These are phyloP conservation scores for Waltergamsia citrina DNA, from an alignment of 2,329 filamentous ascomycete genomes.

Conservation along the genomic window DNA sequence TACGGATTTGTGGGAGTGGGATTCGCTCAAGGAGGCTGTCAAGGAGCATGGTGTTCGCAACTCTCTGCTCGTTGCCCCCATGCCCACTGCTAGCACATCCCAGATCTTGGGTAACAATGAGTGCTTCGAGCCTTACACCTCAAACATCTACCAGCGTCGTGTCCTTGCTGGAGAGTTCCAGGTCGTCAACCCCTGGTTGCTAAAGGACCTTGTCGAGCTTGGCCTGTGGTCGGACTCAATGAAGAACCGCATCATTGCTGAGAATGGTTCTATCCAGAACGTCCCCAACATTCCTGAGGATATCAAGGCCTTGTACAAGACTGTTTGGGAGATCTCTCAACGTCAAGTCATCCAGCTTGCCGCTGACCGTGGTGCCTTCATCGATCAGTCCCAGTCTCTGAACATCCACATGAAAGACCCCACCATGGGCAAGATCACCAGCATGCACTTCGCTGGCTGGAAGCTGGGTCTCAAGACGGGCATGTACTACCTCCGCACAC, in stretches of 20 bases:
- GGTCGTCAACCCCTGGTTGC: constrained; percentile 96
- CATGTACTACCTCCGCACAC: constrained; percentile 99
- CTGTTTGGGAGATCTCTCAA: constrained; percentile 98
- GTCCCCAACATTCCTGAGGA: constrained; percentile 94
- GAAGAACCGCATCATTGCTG: constrained; percentile 99
- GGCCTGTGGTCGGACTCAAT: constrained; percentile 98
- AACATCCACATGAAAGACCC: constrained; percentile 99
- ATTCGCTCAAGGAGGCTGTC: constrained; percentile 77
- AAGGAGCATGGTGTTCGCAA: constrained; percentile 91
- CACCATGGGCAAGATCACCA: constrained; percentile 99
- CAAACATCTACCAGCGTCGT: constrained; percentile 98
- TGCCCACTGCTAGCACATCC: constrained; percentile 95
- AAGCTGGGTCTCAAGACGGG: constrained; percentile 98
- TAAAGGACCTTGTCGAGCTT: constrained; percentile 96
- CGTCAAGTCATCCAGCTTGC: constrained; percentile 95
- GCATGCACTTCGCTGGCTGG: constrained; percentile 99
- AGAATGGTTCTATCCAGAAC: constrained; percentile 91
- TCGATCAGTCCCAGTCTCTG: constrained; percentile 96
- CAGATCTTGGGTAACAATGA: constrained; percentile 99
- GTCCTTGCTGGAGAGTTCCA: constrained; percentile 98
- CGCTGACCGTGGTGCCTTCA: constrained; percentile 94
- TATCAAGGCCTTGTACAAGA: constrained; percentile 97
- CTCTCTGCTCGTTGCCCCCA: constrained; percentile 88
- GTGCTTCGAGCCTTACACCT: constrained; percentile 99
- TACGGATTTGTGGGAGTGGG: constrained; percentile 95